A percentile compares a stretch with the other conserved stretches of the same genome.
Evolutionary conservation across 1,284 basidiomycete genomes (phyloP).

Genomic region (Ceratobasidium sp.): DNA sequence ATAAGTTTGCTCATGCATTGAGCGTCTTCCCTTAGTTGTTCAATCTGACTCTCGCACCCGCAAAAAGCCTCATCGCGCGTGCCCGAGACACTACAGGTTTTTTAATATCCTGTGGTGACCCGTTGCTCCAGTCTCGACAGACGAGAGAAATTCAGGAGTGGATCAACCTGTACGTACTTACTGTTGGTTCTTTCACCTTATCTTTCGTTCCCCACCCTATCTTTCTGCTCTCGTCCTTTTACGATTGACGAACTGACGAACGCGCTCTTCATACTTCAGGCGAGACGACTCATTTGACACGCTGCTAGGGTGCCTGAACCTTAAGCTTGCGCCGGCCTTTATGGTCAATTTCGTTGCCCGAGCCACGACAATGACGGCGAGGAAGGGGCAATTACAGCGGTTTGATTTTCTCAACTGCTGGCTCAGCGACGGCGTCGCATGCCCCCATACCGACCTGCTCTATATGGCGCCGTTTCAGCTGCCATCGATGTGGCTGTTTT

Average conservation of each 20-base stretch:
- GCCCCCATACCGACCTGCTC: constrained; percentile 10
- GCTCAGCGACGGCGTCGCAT: constrained; percentile 7
- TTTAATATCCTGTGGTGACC: constrained; percentile 14
- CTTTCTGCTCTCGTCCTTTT: background rate
- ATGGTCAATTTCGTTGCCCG: background rate
- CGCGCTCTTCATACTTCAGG: too few species aligned
- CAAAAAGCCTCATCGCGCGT: background rate
- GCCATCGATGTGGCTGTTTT: constrained; percentile 33
- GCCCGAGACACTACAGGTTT: background rate
- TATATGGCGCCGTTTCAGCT: background rate
- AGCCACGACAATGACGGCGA: background rate
- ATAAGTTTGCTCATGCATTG: background rate
- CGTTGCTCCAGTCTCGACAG: background rate
- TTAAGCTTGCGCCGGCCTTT: constrained; percentile 21
- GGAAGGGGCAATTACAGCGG: background rate
- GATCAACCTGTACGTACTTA: constrained; percentile 25
- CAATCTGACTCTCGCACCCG: background rate
- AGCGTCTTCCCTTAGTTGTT: constrained; percentile 6
- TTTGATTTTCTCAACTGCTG: background rate
- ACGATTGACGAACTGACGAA: too few species aligned
- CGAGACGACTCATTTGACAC: constrained; percentile 1
- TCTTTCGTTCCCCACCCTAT: too few species aligned
- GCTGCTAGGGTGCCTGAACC: background rate
- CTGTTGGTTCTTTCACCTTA: too few species aligned
- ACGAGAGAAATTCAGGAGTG: background rate